Base-by-base conservation (phyloP, 176 grass and related monocot genomes). In the Carex myosuroides region DNA sequence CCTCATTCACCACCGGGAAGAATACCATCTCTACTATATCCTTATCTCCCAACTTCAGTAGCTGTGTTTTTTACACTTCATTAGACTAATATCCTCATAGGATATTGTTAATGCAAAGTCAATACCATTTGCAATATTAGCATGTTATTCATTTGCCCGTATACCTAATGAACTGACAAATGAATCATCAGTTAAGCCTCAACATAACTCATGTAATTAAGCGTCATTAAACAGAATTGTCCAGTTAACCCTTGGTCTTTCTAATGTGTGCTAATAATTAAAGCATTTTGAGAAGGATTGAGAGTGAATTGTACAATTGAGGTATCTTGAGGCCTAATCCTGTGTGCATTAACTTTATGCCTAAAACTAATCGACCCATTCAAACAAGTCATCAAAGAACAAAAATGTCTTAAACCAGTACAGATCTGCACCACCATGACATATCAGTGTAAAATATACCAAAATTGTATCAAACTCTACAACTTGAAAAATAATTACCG, bases 11-110 rank as follows among this genome's bases (percentile, higher is more conserved):
- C 26, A 94, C 95, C 0, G 92, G 95, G 77, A 98, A 91, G 86
- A 98, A 94, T 0, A 94, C 90, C 92, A 93, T 94, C 70, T 94
- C 92, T 30, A 93, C 91, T 66, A 98, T 98, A 69, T 93, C 91
- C 84, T 93, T 88, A 46, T 94, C 92, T 41, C 66, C 83, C 83
- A 94, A 86, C 87, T 94, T 94, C 89, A 94, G 74, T 85, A 98
- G 46, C 93, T 98, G 92, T 5, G 3, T 60, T 56, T 50, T 85
- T 75, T 78, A 77, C 21, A 32, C 73, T 77, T 56, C 50, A 56
- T 56, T 56, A 77, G 55, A 56, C 18, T 33, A 32, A 26, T 22
- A 9, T 24, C 55, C 73, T 77, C 22, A 32, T 77, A 75, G 16
- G 48, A 9, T 77, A 32, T 55, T 55, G 50, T 77, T 17, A 77